phyloP scores from a whole-genome alignment of 192 early-diverging fungal species.

The Paraglomus brasilianum region DNA sequence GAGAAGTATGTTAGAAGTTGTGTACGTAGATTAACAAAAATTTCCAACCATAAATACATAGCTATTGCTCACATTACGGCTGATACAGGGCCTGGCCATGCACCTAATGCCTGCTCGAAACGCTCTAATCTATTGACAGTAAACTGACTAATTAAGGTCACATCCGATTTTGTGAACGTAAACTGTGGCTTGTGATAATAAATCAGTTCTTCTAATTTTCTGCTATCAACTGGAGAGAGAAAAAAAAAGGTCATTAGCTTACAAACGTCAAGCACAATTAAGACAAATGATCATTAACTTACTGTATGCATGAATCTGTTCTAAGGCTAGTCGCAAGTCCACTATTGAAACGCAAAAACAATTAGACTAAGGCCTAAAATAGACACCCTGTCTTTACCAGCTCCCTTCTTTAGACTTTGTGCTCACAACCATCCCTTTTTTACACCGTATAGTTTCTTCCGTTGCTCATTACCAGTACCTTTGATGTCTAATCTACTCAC shows the following conservation, averaged over 20 bases:
- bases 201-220: constrained; percentile 29
- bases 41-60: neutral
- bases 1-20: neutral
- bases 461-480: constrained; percentile 21
- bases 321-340: constrained; percentile 1
- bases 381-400: neutral
- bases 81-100: constrained; percentile 51
- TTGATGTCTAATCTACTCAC: constrained; percentile 33
- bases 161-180: constrained; percentile 28
- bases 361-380: neutral
- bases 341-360: neutral
- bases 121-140: constrained; percentile 50
- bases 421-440: neutral
- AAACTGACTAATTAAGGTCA: constrained; percentile 51
- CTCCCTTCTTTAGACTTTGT: neutral
- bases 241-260: constrained; percentile 22
- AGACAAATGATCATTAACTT: neutral
- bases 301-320: constrained; percentile 3
- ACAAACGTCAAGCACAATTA: constrained; percentile 30
- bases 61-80: constrained; percentile 40
- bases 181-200: constrained; percentile 33
- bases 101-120: constrained; percentile 43
- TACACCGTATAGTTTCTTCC: neutral
- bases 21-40: neutral
- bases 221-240: constrained; percentile 1